Percentiles rank a stretch among this genome's conserved stretches.
These are phyloP conservation scores for Elsinoe fawcettii DNA, from an alignment of 2,329 filamentous ascomycete genomes.

Conservation along the genomic window DNA sequence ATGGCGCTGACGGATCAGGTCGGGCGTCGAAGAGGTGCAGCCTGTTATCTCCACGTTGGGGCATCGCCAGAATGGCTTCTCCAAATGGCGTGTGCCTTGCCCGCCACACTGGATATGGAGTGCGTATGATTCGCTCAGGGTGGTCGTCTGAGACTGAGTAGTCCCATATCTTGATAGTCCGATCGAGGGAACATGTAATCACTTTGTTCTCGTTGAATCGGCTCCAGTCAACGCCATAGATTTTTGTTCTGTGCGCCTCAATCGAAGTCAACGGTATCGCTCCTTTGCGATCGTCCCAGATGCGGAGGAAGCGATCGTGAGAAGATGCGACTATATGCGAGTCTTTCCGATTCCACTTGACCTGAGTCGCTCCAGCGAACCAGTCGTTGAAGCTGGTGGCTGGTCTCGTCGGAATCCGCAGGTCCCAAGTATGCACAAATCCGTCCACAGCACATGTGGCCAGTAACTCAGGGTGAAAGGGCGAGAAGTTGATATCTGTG, in stretches of 20 bases:
- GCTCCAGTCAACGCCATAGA: slow-evolving; percentile 94
- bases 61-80: slow-evolving; percentile 79
- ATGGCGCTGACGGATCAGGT: slow-evolving; percentile 34
- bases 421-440: slow-evolving; percentile 87
- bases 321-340: slow-evolving; percentile 82
- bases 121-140: slow-evolving; percentile 69
- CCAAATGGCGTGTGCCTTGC: slow-evolving; percentile 88
- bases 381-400: slow-evolving; percentile 82
- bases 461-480: slow-evolving; percentile 80
- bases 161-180: slow-evolving; percentile 91
- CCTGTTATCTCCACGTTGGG: slow-evolving; percentile 77
- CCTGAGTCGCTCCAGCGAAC: slow-evolving; percentile 87
- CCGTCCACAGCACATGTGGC: slow-evolving; percentile 90
- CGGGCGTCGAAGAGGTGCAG: slow-evolving; percentile 72
- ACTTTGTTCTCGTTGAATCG: slow-evolving; percentile 63
- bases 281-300: slow-evolving; percentile 82
- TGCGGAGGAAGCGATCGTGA: slow-evolving; percentile 77
- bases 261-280: slow-evolving; percentile 75
- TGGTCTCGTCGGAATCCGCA: slow-evolving; percentile 64
- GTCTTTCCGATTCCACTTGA: slow-evolving; percentile 88
- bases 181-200: slow-evolving; percentile 83
- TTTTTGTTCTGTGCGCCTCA: slow-evolving; percentile 82
- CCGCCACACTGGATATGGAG: slow-evolving; percentile 82
- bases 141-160: slow-evolving; percentile 55
- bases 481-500: slow-evolving; percentile 93